A percentile compares a stretch with the other conserved stretches of the same genome.
These are phyloP conservation scores for Aspergillus piperis DNA, from an alignment of 2,329 filamentous ascomycete genomes.

Conservation along the genomic window DNA sequence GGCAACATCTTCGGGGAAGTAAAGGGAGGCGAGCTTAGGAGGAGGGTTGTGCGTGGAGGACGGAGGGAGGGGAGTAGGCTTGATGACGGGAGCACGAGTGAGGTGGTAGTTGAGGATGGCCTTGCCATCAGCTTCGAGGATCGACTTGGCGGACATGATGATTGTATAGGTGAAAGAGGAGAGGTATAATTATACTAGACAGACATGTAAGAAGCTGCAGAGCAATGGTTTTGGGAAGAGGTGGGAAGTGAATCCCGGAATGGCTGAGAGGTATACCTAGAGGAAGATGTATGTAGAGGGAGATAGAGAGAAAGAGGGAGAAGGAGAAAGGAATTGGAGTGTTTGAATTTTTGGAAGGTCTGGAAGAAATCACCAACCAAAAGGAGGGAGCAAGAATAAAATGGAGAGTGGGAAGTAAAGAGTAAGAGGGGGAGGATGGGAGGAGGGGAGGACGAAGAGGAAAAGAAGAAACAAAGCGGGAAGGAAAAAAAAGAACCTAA, in stretches of 20 bases:
- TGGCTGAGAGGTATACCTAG: conserved; percentile 1
- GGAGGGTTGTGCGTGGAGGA: conserved; percentile 88
- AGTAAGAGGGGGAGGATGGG: not conserved
- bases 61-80: conserved; percentile 87
- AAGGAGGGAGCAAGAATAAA: conserved; percentile 7
- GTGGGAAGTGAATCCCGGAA: conserved; percentile 19
- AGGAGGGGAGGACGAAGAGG: conserved; percentile 10
- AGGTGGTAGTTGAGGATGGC: conserved; percentile 99
- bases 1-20: conserved; percentile 87
- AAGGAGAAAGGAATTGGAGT: conserved; percentile 12
- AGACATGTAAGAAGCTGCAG: conserved; percentile 8
- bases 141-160: conserved; percentile 90
- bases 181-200: conserved; percentile 6
- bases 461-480: conserved; percentile 8
- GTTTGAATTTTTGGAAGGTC: not conserved
- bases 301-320: conserved; percentile 1
- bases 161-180: conserved; percentile 25
- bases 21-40: conserved; percentile 83
- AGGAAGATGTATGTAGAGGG: conserved; percentile 6
- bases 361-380: conserved; percentile 4
- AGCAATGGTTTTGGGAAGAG: conserved; percentile 7
- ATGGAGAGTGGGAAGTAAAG: not conserved
- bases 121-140: conserved; percentile 99
- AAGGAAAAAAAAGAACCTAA: conserved; percentile 13
- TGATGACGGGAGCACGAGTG: conserved; percentile 94